Conservation (phyloP, 805 yeast species). For the Zygosaccharomyces siamensis region DNA sequence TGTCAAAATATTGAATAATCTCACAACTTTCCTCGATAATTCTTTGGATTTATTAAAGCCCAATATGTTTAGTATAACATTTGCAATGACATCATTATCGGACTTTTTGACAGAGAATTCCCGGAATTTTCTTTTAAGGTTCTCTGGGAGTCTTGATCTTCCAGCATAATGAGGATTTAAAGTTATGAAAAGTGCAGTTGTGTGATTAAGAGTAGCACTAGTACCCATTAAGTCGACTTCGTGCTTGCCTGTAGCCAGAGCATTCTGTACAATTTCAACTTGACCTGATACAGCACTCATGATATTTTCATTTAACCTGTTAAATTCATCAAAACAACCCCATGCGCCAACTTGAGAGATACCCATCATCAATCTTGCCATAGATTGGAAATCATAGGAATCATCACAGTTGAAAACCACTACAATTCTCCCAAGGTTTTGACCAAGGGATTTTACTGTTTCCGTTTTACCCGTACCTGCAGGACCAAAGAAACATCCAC, state of each 20-base stretch:
- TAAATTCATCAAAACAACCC: constrained; percentile 97
- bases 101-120: constrained; percentile 71
- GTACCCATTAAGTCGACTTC: constrained; percentile 43
- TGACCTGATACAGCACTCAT: constrained; percentile 83
- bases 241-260: constrained; percentile 32
- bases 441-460: constrained; percentile 77
- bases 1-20: constrained; percentile 47
- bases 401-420: constrained; percentile 91
- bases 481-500: constrained; percentile 94
- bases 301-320: constrained; percentile 64
- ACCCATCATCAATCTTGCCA: constrained; percentile 73
- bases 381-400: constrained; percentile 72
- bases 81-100: constrained; percentile 62
- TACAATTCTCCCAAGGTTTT: constrained; percentile 72
- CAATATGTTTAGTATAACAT: constrained; percentile 65
- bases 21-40: constrained; percentile 47
- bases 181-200: constrained; percentile 77
- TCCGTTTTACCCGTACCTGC: constrained; percentile 98
- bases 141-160: constrained; percentile 77
- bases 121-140: constrained; percentile 72
- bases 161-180: constrained; percentile 90
- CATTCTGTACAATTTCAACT: constrained; percentile 63
- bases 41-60: constrained; percentile 52
- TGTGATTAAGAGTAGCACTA: constrained; percentile 37
- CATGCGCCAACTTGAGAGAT: constrained; percentile 80